phyloP scores from a whole-genome alignment of 2,329 filamentous ascomycete genomes.

The Botrytis fabae region DNA sequence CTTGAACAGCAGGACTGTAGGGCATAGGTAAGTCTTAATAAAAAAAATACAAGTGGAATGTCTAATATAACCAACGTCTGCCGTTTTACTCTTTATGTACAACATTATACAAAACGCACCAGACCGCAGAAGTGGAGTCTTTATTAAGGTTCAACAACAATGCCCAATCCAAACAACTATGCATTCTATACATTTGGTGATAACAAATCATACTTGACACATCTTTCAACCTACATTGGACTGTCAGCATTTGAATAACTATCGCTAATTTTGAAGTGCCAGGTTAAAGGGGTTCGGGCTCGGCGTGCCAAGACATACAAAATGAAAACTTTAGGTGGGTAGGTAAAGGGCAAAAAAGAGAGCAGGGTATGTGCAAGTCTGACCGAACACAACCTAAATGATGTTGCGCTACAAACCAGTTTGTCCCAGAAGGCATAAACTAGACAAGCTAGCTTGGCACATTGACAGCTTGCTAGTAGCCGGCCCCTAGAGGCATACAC shows the following conservation, averaged over 20 bases:
- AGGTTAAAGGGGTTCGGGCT: not conserved
- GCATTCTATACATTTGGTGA: constrained; percentile 28
- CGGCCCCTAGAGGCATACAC: not conserved
- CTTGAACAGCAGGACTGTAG: not conserved
- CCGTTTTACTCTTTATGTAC: constrained; percentile 6
- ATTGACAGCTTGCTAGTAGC: not conserved
- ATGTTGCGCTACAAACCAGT: not conserved
- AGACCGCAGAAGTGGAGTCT: not conserved
- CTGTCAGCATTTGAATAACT: not conserved
- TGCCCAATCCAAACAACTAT: not conserved
- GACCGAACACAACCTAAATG: not conserved
- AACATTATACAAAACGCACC: not conserved
- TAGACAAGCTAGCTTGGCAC: not conserved
- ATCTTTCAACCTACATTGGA: constrained; percentile 24
- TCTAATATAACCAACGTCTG: not conserved
- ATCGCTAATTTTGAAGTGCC: not conserved
- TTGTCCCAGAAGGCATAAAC: not conserved
- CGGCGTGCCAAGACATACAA: not conserved
- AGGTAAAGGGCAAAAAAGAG: not conserved
- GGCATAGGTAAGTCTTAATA: not conserved
- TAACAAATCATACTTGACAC: constrained; percentile 29
- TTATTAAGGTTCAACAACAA: not conserved
- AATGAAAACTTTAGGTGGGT: not conserved
- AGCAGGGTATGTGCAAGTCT: not conserved
- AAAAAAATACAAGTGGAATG: not conserved